Conservation (phyloP, 768 basidiomycete genomes). For the Mycena maculata region DNA sequence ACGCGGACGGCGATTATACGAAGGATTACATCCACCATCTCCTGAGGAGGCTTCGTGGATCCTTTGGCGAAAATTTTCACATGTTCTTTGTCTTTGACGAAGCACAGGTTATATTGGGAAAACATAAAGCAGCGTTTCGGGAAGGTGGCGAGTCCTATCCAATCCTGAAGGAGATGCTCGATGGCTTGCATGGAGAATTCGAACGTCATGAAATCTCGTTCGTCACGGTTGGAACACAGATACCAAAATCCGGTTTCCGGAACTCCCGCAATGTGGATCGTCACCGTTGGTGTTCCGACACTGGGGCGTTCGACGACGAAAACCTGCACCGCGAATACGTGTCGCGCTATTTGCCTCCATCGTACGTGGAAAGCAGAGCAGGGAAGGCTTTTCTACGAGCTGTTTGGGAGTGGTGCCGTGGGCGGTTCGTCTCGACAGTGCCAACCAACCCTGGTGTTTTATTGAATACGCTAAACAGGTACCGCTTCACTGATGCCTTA, state of each 20-base stretch:
- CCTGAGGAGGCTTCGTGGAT: not conserved
- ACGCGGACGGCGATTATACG: not conserved
- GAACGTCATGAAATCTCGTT: not conserved
- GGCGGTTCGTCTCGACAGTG: not conserved
- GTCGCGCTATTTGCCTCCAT: conserved; percentile 6
- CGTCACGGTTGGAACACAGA: not conserved
- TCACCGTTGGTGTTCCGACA: conserved; percentile 19
- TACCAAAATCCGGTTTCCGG: not conserved
- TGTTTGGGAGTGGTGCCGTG: conserved; percentile 13
- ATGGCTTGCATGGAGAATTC: not conserved
- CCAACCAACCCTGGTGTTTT: no score
- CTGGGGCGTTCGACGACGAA: conserved; percentile 10
- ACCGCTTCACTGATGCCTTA: conserved; percentile 3
- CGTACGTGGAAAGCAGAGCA: not conserved
- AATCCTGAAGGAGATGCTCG: not conserved
- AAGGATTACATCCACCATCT: not conserved
- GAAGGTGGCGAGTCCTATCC: conserved; percentile 2
- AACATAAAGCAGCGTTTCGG: not conserved
- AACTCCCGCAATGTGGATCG: not conserved
- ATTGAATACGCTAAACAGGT: not conserved
- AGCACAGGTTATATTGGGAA: not conserved
- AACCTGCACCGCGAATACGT: conserved; percentile 7
- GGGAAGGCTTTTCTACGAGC: conserved; percentile 2
- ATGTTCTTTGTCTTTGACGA: conserved; percentile 11
- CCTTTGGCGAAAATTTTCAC: not conserved